A percentile compares a stretch with the other conserved stretches of the same genome.
Evolutionary conservation across 108 stramenopile species (phyloP).

Genomic region (Asterionellopsis glacialis): DNA sequence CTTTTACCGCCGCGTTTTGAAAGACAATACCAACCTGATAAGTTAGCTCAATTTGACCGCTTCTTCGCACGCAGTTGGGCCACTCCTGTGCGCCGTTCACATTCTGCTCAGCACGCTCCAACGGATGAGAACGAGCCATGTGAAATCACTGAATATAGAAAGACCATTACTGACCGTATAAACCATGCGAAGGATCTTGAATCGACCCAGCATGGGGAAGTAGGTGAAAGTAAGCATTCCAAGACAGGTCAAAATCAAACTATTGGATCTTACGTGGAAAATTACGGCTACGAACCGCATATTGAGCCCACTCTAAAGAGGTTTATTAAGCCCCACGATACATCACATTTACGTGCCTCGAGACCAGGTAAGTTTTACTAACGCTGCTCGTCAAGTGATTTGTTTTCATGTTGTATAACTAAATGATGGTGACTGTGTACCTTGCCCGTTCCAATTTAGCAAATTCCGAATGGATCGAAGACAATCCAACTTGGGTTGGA

Average conservation of each 20-base stretch:
- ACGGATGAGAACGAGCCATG: conserved; percentile 32
- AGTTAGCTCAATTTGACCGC: conserved; percentile 68
- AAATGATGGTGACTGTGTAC: too few relatives aligned
- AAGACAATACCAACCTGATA: conserved; percentile 54
- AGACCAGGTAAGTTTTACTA: not conserved
- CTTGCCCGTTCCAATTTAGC: too few relatives aligned
- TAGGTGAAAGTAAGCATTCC: not conserved
- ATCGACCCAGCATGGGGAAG: not conserved
- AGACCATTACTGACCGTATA: conserved; percentile 18
- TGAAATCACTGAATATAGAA: conserved; percentile 30
- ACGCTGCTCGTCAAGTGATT: too few relatives aligned
- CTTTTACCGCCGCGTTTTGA: conserved; percentile 73
- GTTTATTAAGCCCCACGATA: conserved; percentile 20
- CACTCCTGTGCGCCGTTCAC: conserved; percentile 67
- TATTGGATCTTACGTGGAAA: conserved; percentile 11
- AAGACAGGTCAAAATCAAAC: conserved; percentile 1
- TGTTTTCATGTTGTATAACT: too few relatives aligned
- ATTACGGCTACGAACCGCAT: conserved; percentile 25
- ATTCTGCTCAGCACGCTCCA: conserved; percentile 58
- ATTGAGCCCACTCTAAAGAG: conserved; percentile 14
- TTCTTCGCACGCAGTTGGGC: conserved; percentile 70
- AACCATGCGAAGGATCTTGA: not conserved
- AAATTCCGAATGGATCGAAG: too few relatives aligned
- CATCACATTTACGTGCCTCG: not conserved
- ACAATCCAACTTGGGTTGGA: too few relatives aligned